A percentile compares a stretch with the other conserved stretches of the same genome.
phyloP scores from a whole-genome alignment of 129 eudicot genomes.

The Pulicaria dysenterica region DNA sequence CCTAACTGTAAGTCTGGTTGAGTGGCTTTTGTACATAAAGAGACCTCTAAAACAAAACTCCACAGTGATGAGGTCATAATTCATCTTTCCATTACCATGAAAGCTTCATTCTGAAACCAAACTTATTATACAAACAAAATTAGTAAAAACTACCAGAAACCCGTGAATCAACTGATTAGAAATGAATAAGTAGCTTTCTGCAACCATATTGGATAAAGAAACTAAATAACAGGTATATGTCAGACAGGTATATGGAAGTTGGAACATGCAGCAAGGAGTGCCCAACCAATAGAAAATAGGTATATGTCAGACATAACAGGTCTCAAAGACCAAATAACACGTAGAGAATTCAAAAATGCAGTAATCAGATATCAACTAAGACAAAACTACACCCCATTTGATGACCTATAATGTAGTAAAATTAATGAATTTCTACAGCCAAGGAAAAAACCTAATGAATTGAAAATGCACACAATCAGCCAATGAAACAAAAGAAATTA shows the following conservation, averaged over 20 bases:
- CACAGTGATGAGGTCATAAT: background rate
- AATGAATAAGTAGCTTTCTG: conserved; percentile 1
- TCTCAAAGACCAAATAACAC: conserved; percentile 9
- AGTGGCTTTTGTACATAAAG: background rate
- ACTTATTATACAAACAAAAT: background rate
- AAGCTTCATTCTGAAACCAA: background rate
- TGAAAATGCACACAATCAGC: conserved; percentile 5
- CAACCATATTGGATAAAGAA: background rate
- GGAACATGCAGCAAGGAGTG: background rate
- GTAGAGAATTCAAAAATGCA: conserved; percentile 5
- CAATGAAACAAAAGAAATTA: background rate
- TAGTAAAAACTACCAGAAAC: background rate
- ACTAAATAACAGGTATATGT: too few relatives aligned
- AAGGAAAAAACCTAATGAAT: background rate
- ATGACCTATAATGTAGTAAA: background rate
- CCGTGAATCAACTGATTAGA: background rate
- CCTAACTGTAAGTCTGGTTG: background rate
- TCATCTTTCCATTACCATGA: background rate
- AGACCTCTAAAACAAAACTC: background rate
- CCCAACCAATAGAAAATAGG: background rate
- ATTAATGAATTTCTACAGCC: conserved; percentile 8
- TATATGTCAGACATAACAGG: background rate
- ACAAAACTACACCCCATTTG: background rate
- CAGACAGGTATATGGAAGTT: background rate
- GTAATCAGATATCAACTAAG: conserved; percentile 15